Evolutionary conservation across 768 basidiomycete genomes (phyloP), one percentile per base, ranked within the genome.

Genomic region (Rhodotorula kratochvilovae): DNA sequence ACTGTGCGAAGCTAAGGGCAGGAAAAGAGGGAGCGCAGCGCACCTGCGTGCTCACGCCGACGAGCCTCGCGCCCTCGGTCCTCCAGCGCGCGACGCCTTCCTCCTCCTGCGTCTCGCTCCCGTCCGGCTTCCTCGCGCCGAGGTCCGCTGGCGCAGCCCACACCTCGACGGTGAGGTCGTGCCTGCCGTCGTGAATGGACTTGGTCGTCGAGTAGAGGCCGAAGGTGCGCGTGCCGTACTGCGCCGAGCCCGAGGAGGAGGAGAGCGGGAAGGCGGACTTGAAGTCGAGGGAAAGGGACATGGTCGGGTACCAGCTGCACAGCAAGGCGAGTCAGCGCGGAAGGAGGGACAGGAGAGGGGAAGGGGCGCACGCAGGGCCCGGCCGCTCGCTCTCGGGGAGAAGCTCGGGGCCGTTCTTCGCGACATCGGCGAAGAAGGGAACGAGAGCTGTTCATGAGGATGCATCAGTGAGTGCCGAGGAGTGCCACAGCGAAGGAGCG

Each of bases 41-140:
- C 45, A 71, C 70, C 71, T 72, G 71, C 21, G 71, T 72, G n/a
- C 67, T 68, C 5, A 72, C 55, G 31, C 71, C 71, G 31, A 72
- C 53, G 39, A 61, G 60, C 36, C 65, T n/a, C 11, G 61, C 62
- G 33, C 35, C 71, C 39, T 64, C 27, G 13, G 19, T 55, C 39
- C 71, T 42, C 71, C 71, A 72, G 15, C 46, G 8, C 35, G 53
- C 42, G 43, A 54, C 57, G 0, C 58, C 35, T 2, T 48, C 35
- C 35, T 3, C 43, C 2, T 35, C 43, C 53, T 29, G n/a, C 27
- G n/a, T 53, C 63, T 11, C 29, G 19, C 11, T 54, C 33, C 53
- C 2, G 6, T 19, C 29, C n/a, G 31, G 7, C 17, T 16, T 19
- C 29, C 45, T 31, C 17, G 27, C 63, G 23, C 71, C 67, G 17